Percentiles rank a stretch among this genome's conserved stretches.
Conservation (phyloP, 2,329 filamentous ascomycete species). For the Pseudogymnoascus sp. region DNA sequence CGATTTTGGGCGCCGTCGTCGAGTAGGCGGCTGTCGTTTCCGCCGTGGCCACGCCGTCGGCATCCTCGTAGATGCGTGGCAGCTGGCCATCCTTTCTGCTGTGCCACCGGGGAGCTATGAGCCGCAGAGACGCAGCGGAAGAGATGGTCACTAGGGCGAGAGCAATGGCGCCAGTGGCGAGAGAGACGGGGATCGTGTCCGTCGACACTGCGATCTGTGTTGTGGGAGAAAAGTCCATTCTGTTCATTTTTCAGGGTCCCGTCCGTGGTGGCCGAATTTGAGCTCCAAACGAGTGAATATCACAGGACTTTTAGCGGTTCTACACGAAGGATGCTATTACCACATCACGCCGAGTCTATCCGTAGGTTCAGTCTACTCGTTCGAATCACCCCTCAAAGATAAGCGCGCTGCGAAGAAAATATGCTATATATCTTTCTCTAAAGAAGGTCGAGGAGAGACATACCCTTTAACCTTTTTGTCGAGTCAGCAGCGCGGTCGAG, state of each 20-base stretch:
- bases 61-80: conserved; percentile 54
- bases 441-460: not conserved
- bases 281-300: not conserved
- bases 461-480: not conserved
- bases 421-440: not conserved
- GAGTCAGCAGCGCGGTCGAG: not conserved
- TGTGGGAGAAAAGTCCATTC: not conserved
- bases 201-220: not conserved
- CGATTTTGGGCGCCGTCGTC: conserved; percentile 47
- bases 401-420: not conserved
- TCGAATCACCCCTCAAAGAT: not conserved
- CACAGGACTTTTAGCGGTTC: not conserved
- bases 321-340: not conserved
- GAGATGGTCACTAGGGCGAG: conserved; percentile 32
- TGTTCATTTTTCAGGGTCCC: not conserved
- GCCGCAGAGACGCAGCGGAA: conserved; percentile 33
- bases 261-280: not conserved
- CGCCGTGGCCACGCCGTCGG: conserved; percentile 60
- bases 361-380: not conserved
- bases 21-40: conserved; percentile 58
- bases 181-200: conserved; percentile 12
- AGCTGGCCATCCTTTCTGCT: conserved; percentile 23
- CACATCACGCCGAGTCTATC: not conserved
- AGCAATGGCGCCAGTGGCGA: conserved; percentile 22
- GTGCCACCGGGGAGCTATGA: conserved; percentile 30